A percentile compares a stretch with the other conserved stretches of the same genome.
These are phyloP conservation scores for Balakata baccata DNA, from an alignment of 345 rosid genomes.

Conservation along the genomic window DNA sequence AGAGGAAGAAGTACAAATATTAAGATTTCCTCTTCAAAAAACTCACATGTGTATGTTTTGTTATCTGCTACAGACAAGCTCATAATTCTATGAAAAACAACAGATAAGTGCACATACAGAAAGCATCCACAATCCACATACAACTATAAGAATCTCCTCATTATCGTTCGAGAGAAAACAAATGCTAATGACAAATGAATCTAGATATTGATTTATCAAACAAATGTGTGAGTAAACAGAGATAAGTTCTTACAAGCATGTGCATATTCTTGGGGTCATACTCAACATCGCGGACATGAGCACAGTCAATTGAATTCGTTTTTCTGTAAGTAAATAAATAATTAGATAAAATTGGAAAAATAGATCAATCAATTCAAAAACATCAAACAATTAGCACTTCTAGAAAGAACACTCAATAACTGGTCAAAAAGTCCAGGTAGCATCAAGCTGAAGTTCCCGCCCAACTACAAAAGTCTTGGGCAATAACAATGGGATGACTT, in stretches of 20 bases:
- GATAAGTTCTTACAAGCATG: conserved; percentile 53
- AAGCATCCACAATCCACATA: not conserved
- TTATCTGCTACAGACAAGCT: not conserved
- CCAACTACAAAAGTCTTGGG: not conserved
- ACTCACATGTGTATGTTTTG: not conserved
- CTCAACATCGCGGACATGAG: conserved; percentile 60
- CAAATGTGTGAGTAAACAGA: not conserved
- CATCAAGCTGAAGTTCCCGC: not conserved
- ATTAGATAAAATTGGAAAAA: not conserved
- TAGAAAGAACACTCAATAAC: not conserved
- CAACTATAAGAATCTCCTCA: not conserved
- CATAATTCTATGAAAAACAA: not conserved
- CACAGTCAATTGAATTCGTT: conserved; percentile 58
- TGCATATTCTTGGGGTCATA: conserved; percentile 63
- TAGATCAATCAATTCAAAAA: conserved; percentile 1
- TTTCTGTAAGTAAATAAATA: conserved; percentile 45
- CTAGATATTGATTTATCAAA: not conserved
- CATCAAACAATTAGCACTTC: not conserved
- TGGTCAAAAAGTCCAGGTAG: not conserved
- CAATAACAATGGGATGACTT: not conserved
- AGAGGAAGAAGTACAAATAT: not conserved
- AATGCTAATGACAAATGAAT: not conserved
- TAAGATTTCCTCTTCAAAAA: not conserved
- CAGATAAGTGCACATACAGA: not conserved
- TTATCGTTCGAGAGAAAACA: not conserved